Evolutionary conservation across 78 protist genomes (phyloP).

Genomic region (Protostelium mycophagum): DNA sequence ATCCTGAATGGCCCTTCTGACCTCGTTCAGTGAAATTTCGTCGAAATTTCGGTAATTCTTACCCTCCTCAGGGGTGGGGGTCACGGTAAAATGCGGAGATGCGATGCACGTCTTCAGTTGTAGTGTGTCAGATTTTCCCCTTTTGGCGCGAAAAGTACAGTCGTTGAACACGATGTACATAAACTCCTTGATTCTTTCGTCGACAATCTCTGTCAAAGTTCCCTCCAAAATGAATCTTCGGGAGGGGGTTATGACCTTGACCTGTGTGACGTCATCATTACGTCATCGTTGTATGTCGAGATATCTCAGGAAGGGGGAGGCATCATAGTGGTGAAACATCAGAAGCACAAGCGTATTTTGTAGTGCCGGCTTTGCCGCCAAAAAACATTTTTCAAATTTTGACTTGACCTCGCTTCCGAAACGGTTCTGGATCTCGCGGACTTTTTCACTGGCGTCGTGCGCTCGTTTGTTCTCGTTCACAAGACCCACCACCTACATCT

Average conservation of each 20-base stretch:
- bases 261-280: too few relatives aligned
- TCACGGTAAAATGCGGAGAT: neutral
- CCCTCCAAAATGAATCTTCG: neutral
- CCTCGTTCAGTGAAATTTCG: too few relatives aligned
- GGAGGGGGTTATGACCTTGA: neutral
- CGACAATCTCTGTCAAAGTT: neutral
- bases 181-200: neutral
- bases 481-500: neutral
- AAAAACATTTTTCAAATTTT: too few relatives aligned
- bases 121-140: neutral
- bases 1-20: too few relatives aligned
- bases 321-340: too few relatives aligned
- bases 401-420: neutral
- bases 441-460: neutral
- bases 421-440: neutral
- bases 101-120: neutral
- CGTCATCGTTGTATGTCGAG: too few relatives aligned
- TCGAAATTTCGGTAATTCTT: too few relatives aligned
- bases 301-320: neutral
- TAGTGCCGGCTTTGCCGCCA: too few relatives aligned
- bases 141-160: neutral
- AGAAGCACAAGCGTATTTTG: too few relatives aligned
- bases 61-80: too few relatives aligned
- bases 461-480: neutral
- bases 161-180: neutral